These are phyloP conservation scores for Rhododendron henanense DNA, from an alignment of 148 eudicot species.

Conservation along the genomic window DNA sequence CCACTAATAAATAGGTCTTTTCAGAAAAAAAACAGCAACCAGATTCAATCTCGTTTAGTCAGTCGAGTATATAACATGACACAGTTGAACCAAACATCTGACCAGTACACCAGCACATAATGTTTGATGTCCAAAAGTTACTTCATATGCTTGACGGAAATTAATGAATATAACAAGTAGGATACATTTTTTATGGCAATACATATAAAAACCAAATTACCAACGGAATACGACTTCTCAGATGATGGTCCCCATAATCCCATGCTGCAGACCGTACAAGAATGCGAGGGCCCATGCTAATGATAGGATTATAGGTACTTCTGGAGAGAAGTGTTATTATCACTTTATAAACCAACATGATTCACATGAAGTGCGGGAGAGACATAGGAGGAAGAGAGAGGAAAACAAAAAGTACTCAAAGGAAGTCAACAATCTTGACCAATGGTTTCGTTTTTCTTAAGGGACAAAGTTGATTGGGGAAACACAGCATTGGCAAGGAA, in stretches of 20 bases:
- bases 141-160: neutral
- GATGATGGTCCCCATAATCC: neutral
- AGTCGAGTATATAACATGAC: neutral
- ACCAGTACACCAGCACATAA: neutral
- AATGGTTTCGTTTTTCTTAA: neutral
- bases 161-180: neutral
- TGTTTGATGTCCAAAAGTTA: neutral
- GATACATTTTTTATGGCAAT: neutral
- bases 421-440: neutral
- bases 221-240: neutral
- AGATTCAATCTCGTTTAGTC: neutral
- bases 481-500: neutral
- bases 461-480: neutral
- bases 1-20: neutral
- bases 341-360: neutral
- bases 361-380: neutral
- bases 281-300: neutral
- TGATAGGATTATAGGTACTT: neutral
- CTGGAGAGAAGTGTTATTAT: neutral
- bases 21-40: neutral
- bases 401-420: neutral
- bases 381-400: neutral
- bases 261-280: neutral
- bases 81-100: neutral
- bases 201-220: neutral